Evolutionary conservation across 176 grass and related monocot species (phyloP).

Genomic region (Cenchrus americanus): DNA sequence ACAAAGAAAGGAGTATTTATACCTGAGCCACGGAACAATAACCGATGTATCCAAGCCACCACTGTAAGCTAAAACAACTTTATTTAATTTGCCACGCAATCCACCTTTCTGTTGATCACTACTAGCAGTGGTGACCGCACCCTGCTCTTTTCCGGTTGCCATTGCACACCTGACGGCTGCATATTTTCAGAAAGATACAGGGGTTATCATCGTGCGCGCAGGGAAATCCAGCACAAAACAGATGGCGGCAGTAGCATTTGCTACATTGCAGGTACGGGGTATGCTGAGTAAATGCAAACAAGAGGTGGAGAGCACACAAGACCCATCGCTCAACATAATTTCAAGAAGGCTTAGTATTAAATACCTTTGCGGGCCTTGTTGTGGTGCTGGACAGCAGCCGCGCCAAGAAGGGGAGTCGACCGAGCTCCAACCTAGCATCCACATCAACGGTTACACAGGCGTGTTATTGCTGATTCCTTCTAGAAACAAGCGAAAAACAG

Average conservation of each 20-base stretch:
- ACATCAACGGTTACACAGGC: not conserved
- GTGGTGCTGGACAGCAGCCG: not conserved
- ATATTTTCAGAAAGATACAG: conserved; percentile 10
- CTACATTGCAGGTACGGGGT: not conserved
- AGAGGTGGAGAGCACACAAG: not conserved
- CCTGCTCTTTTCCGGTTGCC: conserved; percentile 51
- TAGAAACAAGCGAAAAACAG: not conserved
- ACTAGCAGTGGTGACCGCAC: conserved; percentile 30
- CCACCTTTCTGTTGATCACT: conserved; percentile 45
- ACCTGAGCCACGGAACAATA: conserved; percentile 97
- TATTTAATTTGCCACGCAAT: conserved; percentile 79
- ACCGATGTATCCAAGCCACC: conserved; percentile 98
- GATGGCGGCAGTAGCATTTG: not conserved
- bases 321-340: not conserved
- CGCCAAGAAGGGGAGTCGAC: not conserved
- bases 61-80: conserved; percentile 98
- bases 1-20: conserved; percentile 10
- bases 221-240: not conserved
- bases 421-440: not conserved
- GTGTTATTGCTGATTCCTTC: not conserved
- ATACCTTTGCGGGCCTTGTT: conserved; percentile 39
- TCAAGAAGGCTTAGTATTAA: not conserved
- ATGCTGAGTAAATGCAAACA: not conserved
- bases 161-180: conserved; percentile 63
- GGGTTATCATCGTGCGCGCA: not conserved